A percentile compares a stretch with the other conserved stretches of the same genome.
phyloP scores from a whole-genome alignment of 345 rosid genomes.

The Stellera chamaejasme region DNA sequence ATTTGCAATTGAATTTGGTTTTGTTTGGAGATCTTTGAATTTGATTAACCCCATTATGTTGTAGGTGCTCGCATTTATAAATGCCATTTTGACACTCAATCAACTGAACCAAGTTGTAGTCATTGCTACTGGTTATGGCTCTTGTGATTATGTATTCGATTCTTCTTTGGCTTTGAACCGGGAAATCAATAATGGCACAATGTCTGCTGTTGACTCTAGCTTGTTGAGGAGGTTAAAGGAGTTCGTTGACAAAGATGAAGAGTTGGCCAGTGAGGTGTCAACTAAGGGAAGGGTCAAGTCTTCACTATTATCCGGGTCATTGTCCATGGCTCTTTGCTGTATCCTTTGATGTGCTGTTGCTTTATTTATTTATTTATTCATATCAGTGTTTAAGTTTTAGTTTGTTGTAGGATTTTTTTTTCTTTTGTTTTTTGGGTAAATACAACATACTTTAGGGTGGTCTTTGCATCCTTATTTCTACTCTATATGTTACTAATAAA shows the following conservation, averaged over 20 bases:
- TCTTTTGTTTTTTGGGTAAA: no score
- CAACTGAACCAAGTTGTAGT: slow-evolving; percentile 80
- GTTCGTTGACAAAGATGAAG: slow-evolving; percentile 59
- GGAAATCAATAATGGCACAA: slow-evolving; percentile 34
- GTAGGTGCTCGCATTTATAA: slow-evolving; percentile 83
- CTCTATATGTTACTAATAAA: no score
- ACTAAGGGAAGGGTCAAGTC: slow-evolving; percentile 35
- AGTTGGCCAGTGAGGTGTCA: slow-evolving; percentile 32
- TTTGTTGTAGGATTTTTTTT: not conserved
- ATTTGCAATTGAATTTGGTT: not conserved
- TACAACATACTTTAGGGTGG: no score
- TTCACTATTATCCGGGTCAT: slow-evolving; percentile 78
- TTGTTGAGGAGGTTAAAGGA: slow-evolving; percentile 61
- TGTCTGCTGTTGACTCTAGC: slow-evolving; percentile 41
- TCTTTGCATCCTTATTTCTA: no score
- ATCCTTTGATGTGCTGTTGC: slow-evolving; percentile 38
- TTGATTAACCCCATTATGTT: not conserved
- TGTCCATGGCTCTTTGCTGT: slow-evolving; percentile 98
- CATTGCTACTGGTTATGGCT: slow-evolving; percentile 76
- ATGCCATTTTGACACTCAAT: slow-evolving; percentile 58
- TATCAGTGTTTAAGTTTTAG: slow-evolving; percentile 3
- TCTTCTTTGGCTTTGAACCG: slow-evolving; percentile 37
- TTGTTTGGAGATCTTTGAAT: not conserved
- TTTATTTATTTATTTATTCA: not conserved
- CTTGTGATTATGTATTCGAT: slow-evolving; percentile 75